Evolutionary conservation across 768 basidiomycete genomes (phyloP), one percentile per base, ranked within the genome.

Genomic region (Fomitopsis pulvina): DNA sequence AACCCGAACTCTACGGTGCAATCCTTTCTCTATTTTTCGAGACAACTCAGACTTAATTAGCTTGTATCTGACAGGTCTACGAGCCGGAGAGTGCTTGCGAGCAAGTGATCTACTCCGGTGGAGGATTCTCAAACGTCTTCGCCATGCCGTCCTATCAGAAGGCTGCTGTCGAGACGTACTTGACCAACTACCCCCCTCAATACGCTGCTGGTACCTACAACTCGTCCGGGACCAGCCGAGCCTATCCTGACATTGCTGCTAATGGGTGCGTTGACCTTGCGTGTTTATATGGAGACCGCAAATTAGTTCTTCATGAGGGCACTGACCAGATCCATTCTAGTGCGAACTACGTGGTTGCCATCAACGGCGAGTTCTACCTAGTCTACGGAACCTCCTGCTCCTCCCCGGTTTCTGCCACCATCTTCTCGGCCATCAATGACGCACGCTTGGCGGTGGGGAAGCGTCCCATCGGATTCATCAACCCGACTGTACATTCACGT

Each of bases 41-140:
- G 7, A 34, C 18, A 40, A 20, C 6, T 28, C 10, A 20, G 9
- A n/a, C 24, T 42, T 4, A 5, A 26, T 26, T n/a, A 43, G 30
- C 22, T 42, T 28, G 14, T 22, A 16, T 22, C 29, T 21, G 12
- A 18, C 44, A 54, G 53, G 53, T 68, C 10, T 46, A 51, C 26
- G 62, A 67, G n/a, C 67, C 67, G 0, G 69, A 70, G 51, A 58
- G 59, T 24, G 68, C 68, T 2, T 65, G 65, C 63, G 63, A 68
- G 43, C 53, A 57, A 29, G 54, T 60, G 41, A 66, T 68, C 53
- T 61, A 55, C 61, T 62, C 61, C 30, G 66, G 70, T 11, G 70
- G 70, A 16, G 70, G 71, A 4, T 72, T 72, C 64, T 68, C 66
- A 47, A 69, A 72, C 57, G 56, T 66, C 51, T 73, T 73, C 60